These are phyloP conservation scores for Hygrophorus pudorinus DNA, from an alignment of 768 basidiomycete genomes.

Conservation along the genomic window DNA sequence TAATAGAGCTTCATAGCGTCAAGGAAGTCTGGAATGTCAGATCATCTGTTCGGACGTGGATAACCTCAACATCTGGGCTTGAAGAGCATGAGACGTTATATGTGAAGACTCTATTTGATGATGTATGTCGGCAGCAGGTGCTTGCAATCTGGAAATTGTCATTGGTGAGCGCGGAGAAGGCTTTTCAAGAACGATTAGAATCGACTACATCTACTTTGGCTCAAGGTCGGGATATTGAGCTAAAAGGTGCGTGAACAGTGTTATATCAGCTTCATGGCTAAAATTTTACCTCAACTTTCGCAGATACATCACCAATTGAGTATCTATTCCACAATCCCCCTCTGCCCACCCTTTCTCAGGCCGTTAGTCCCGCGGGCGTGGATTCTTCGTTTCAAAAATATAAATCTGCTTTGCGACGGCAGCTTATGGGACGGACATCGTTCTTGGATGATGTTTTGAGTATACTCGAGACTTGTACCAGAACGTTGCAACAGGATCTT, in stretches of 20 bases:
- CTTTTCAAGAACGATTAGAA: slow-evolving; percentile 35
- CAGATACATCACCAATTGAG: slow-evolving; percentile 43
- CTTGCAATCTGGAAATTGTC: slow-evolving; percentile 47
- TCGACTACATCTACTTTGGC: slow-evolving; percentile 26
- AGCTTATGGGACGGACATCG: slow-evolving; percentile 56
- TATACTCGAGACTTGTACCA: slow-evolving; percentile 50
- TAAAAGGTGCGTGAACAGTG: slow-evolving; percentile 15
- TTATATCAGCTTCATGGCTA: neutral
- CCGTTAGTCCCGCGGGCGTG: slow-evolving; percentile 19
- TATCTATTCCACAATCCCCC: slow-evolving; percentile 48
- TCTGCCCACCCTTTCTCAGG: slow-evolving; percentile 35
- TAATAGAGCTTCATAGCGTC: slow-evolving; percentile 46
- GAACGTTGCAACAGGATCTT: slow-evolving; percentile 51
- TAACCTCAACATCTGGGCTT: slow-evolving; percentile 31
- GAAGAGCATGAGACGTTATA: slow-evolving; percentile 33
- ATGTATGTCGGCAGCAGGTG: slow-evolving; percentile 43
- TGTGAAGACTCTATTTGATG: slow-evolving; percentile 40
- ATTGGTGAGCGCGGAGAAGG: slow-evolving; percentile 32
- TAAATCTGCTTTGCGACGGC: slow-evolving; percentile 46
- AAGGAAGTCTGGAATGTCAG: slow-evolving; percentile 69
- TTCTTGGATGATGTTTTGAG: slow-evolving; percentile 48
- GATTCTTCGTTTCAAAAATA: slow-evolving; percentile 52
- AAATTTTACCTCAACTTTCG: neutral
- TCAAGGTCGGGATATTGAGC: slow-evolving; percentile 16
- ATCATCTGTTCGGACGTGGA: slow-evolving; percentile 36